Conservation (phyloP, 345 rosid species). For the Boechera stricta region DNA sequence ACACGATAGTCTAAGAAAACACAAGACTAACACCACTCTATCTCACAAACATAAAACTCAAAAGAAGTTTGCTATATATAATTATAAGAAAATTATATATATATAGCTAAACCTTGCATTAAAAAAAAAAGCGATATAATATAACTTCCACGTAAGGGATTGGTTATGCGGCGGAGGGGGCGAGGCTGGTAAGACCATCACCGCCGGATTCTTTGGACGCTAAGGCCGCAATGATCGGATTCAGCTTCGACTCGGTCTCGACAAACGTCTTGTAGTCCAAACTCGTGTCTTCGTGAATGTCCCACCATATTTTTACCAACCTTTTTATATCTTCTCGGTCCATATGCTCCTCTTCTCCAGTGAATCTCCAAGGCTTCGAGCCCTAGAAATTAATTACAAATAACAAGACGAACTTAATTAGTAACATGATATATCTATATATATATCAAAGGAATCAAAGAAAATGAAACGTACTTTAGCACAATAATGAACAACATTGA, state of each 20-base stretch:
- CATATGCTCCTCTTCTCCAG: conserved; percentile 64
- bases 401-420: neutral
- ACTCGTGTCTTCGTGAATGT: conserved; percentile 59
- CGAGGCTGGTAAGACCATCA: neutral
- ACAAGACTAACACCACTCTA: too few relatives aligned
- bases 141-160: neutral
- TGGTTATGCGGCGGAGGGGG: conserved; percentile 37
- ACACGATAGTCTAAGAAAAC: too few relatives aligned
- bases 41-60: too few relatives aligned
- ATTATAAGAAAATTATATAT: conserved; percentile 6
- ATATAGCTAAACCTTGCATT: neutral
- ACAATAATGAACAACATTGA: conserved; percentile 68
- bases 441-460: neutral
- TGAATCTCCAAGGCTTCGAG: conserved; percentile 73
- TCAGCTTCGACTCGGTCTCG: conserved; percentile 25
- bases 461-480: conserved; percentile 50
- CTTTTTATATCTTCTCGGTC: conserved; percentile 59
- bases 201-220: neutral
- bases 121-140: neutral
- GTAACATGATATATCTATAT: neutral
- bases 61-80: conserved; percentile 9
- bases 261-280: conserved; percentile 51
- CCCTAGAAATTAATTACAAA: conserved; percentile 50
- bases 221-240: conserved; percentile 13
- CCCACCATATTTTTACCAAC: conserved; percentile 70